phyloP scores from a whole-genome alignment of 305 asterid genomes.

The Lippia alba region DNA sequence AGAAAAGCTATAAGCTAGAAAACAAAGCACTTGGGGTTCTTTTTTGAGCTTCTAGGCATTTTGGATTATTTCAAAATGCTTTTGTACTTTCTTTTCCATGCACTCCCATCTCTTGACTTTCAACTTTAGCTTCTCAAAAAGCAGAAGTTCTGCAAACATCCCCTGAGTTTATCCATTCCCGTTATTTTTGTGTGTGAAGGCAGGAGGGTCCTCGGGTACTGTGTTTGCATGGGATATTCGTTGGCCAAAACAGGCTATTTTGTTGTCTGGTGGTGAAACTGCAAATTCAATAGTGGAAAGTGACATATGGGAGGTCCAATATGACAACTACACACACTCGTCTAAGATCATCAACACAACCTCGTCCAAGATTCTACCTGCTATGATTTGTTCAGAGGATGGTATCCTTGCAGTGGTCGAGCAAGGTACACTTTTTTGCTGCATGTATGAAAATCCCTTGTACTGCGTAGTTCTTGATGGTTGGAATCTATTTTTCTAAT shows the following conservation, averaged over 20 bases:
- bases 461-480: conserved; percentile 11
- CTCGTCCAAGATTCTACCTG: conserved; percentile 77
- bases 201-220: conserved; percentile 94
- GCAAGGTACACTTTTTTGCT: conserved; percentile 58
- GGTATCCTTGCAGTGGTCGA: conserved; percentile 84
- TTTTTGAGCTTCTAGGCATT: too few relatives aligned
- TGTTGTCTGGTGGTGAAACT: conserved; percentile 57
- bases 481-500: conserved; percentile 24
- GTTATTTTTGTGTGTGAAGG: conserved; percentile 53
- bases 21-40: too few relatives aligned
- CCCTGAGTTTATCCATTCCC: neutral
- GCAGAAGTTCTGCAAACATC: too few relatives aligned
- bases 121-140: too few relatives aligned
- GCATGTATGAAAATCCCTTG: neutral
- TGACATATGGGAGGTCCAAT: conserved; percentile 91
- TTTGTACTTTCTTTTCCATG: too few relatives aligned
- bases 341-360: conserved; percentile 58
- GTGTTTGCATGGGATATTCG: conserved; percentile 97
- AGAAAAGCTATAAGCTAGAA: too few relatives aligned
- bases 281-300: conserved; percentile 67
- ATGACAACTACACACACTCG: conserved; percentile 71
- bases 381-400: conserved; percentile 94
- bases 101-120: too few relatives aligned
- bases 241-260: conserved; percentile 68
- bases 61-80: too few relatives aligned